Conservation (phyloP, 768 basidiomycete species). For the Leccinum rimulosum region DNA sequence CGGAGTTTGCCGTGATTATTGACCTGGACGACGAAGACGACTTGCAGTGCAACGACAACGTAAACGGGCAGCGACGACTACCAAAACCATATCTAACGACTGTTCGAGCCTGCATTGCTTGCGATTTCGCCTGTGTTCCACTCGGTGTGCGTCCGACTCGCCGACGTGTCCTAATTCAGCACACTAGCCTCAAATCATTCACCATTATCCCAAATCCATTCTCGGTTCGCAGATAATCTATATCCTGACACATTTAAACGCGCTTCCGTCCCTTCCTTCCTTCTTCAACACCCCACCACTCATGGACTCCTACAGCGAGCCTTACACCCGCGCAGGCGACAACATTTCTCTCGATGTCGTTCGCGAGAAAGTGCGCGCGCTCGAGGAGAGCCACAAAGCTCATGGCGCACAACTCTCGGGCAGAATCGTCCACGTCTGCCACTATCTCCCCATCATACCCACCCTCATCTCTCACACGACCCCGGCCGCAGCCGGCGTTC, state of each 20-base stretch:
- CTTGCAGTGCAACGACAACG: background rate
- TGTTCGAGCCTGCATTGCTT: background rate
- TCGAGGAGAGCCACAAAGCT: constrained; percentile 70
- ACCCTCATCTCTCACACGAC: constrained; percentile 47
- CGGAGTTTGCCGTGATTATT: constrained; percentile 17
- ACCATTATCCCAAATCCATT: constrained; percentile 19
- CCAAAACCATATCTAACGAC: background rate
- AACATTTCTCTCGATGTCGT: constrained; percentile 71
- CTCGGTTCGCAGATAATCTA: constrained; percentile 30
- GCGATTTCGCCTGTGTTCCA: background rate
- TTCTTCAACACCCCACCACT: constrained; percentile 3
- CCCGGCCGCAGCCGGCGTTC: constrained; percentile 43
- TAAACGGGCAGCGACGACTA: constrained; percentile 3
- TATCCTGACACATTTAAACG: constrained; percentile 21
- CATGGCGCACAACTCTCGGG: constrained; percentile 78
- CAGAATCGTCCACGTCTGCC: constrained; percentile 88
- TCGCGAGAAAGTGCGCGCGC: constrained; percentile 62
- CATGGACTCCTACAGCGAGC: constrained; percentile 77
- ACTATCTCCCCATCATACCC: constrained; percentile 80
- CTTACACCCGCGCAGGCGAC: constrained; percentile 62
- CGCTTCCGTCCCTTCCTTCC: background rate
- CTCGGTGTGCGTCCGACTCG: background rate
- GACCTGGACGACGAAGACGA: background rate
- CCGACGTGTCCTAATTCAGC: constrained; percentile 27
- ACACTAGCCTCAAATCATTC: constrained; percentile 23